A percentile compares a stretch with the other conserved stretches of the same genome.
phyloP scores from a whole-genome alignment of 306 rosid genomes.

The Cercis canadensis region DNA sequence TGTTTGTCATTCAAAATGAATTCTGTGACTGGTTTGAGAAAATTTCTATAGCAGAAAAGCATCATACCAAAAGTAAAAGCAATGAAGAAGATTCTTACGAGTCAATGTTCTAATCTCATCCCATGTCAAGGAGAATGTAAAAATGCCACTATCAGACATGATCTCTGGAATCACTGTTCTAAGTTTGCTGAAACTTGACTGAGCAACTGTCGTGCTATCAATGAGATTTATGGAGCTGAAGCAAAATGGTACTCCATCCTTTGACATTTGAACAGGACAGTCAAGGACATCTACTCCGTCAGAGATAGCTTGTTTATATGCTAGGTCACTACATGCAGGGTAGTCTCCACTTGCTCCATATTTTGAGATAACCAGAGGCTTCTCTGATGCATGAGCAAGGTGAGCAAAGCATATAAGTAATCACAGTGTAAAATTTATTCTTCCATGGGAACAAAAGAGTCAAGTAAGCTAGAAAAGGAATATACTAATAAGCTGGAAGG shows the following conservation, averaged over 20 bases:
- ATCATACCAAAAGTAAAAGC: background rate
- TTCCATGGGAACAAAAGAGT: slow-evolving; percentile 8
- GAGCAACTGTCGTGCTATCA: slow-evolving; percentile 65
- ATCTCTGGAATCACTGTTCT: slow-evolving; percentile 52
- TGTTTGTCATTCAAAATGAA: too few relatives aligned
- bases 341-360: slow-evolving; percentile 90
- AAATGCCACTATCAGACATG: slow-evolving; percentile 62
- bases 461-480: slow-evolving; percentile 13
- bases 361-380: slow-evolving; percentile 72
- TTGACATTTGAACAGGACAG: slow-evolving; percentile 85
- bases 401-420: slow-evolving; percentile 8
- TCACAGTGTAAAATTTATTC: background rate
- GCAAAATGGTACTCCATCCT: slow-evolving; percentile 90
- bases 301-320: slow-evolving; percentile 62
- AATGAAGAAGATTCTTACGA: slow-evolving; percentile 55
- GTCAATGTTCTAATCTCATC: slow-evolving; percentile 52
- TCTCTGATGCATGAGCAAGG: slow-evolving; percentile 48
- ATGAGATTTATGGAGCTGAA: slow-evolving; percentile 68
- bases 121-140: slow-evolving; percentile 68
- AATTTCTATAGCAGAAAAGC: background rate
- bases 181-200: slow-evolving; percentile 46
- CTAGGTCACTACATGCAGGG: slow-evolving; percentile 69
- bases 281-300: slow-evolving; percentile 82
- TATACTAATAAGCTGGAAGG: too few relatives aligned
- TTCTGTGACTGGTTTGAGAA: slow-evolving; percentile 1